Evolutionary conservation across 116 monocot species (phyloP).

Genomic region (Papilionanthe hybrid): DNA sequence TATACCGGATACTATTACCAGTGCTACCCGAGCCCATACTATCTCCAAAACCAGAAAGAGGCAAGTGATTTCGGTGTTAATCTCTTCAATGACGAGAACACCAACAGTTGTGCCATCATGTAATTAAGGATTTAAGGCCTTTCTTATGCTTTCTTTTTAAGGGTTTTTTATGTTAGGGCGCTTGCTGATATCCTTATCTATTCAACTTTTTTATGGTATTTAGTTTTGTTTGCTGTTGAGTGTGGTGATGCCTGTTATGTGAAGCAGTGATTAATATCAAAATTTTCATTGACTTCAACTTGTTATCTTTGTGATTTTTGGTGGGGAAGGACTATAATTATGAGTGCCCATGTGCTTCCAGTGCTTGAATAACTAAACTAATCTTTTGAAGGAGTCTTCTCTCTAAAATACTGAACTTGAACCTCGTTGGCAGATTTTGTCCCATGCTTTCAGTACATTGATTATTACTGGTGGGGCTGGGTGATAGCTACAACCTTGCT

Average conservation of each 20-base stretch:
- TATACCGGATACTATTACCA: conserved; percentile 25
- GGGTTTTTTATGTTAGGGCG: not conserved
- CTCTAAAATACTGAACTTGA: not conserved
- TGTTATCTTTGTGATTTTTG: not conserved
- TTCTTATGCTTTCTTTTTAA: not conserved
- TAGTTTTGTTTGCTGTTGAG: not conserved
- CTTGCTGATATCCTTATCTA: not conserved
- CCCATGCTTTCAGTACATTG: conserved; percentile 15
- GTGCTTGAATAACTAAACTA: not conserved
- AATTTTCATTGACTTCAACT: not conserved
- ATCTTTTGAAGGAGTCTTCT: not conserved
- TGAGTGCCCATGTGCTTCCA: not conserved
- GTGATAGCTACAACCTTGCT: not conserved
- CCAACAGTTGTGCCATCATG: conserved; percentile 27
- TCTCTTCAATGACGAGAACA: conserved; percentile 34
- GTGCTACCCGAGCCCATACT: conserved; percentile 4
- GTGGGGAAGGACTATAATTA: too few relatives aligned
- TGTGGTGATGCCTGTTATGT: conserved; percentile 6
- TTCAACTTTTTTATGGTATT: not conserved
- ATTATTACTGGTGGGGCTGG: not conserved
- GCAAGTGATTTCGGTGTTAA: conserved; percentile 16
- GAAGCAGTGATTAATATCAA: conserved; percentile 4
- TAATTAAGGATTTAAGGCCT: not conserved
- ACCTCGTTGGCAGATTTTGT: conserved; percentile 12
- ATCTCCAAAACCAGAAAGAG: not conserved